phyloP scores from a whole-genome alignment of 257 asterid genomes.

The Echites panduratus region DNA sequence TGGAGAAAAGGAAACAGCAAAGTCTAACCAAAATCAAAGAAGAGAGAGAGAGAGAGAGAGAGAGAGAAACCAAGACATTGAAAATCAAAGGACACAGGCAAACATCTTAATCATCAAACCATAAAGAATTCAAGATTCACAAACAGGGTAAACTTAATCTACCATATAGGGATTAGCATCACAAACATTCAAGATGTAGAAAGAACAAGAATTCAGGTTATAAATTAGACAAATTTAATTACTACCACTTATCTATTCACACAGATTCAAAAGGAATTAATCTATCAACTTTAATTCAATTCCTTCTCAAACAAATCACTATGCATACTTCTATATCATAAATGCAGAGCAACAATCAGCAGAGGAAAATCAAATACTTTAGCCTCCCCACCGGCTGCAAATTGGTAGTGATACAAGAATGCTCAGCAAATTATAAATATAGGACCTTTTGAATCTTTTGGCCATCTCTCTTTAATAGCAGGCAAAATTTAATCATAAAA shows the following conservation, averaged over 20 bases:
- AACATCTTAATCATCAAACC: background rate
- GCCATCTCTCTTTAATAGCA: too few relatives aligned
- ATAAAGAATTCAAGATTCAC: background rate
- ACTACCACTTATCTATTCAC: conserved; percentile 12
- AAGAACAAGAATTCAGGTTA: background rate
- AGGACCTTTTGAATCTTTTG: too few relatives aligned
- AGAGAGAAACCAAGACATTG: too few relatives aligned
- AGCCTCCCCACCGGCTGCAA: background rate
- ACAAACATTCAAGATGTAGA: background rate
- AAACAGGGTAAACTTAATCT: conserved; percentile 9
- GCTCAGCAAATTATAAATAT: background rate
- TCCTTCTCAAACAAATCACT: too few relatives aligned
- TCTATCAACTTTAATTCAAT: background rate
- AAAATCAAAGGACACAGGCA: background rate
- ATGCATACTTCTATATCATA: too few relatives aligned
- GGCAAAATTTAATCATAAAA: too few relatives aligned
- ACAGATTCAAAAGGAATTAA: background rate
- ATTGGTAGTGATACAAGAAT: background rate
- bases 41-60: too few relatives aligned
- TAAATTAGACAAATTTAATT: conserved; percentile 7
- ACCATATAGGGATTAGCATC: conserved; percentile 10
- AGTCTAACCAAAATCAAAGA: conserved; percentile 9
- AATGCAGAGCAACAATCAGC: too few relatives aligned
- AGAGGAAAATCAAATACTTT: background rate
- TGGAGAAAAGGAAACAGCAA: conserved; percentile 16